These are phyloP conservation scores for Eleusine indica DNA, from an alignment of 176 grass and related monocot genomes.

Conservation along the genomic window DNA sequence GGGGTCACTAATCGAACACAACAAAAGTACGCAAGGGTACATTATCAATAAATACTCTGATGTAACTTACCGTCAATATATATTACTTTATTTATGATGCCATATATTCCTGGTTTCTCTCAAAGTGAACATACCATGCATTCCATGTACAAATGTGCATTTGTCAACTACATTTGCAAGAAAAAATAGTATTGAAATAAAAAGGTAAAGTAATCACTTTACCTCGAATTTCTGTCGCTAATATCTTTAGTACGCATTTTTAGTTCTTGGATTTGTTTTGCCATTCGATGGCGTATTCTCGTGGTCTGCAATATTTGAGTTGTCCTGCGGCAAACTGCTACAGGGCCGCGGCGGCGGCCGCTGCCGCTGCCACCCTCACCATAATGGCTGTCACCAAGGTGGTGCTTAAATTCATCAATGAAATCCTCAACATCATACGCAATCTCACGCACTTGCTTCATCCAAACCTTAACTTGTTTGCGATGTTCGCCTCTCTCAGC, in stretches of 20 bases:
- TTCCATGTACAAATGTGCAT: no score
- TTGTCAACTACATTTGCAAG: no score
- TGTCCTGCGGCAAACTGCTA: not conserved
- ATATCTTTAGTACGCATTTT: constrained; percentile 21
- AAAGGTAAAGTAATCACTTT: not conserved
- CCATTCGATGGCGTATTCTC: constrained; percentile 10
- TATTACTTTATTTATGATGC: no score
- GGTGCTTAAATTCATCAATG: constrained; percentile 34
- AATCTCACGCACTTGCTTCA: constrained; percentile 48
- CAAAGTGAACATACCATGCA: no score
- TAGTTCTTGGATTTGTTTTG: constrained; percentile 43
- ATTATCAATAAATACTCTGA: no score
- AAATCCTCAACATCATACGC: constrained; percentile 50
- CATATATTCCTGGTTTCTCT: no score
- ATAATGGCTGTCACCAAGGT: not conserved
- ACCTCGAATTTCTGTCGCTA: constrained; percentile 41
- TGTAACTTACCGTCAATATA: no score
- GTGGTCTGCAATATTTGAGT: not conserved
- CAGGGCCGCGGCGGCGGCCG: no score
- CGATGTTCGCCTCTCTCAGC: constrained; percentile 28
- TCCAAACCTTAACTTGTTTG: constrained; percentile 49
- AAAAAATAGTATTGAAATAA: not conserved
- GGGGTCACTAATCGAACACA: no score
- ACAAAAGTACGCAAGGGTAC: no score
- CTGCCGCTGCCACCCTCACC: no score